phyloP scores from a whole-genome alignment of 768 basidiomycete genomes.

The Russula lepida region DNA sequence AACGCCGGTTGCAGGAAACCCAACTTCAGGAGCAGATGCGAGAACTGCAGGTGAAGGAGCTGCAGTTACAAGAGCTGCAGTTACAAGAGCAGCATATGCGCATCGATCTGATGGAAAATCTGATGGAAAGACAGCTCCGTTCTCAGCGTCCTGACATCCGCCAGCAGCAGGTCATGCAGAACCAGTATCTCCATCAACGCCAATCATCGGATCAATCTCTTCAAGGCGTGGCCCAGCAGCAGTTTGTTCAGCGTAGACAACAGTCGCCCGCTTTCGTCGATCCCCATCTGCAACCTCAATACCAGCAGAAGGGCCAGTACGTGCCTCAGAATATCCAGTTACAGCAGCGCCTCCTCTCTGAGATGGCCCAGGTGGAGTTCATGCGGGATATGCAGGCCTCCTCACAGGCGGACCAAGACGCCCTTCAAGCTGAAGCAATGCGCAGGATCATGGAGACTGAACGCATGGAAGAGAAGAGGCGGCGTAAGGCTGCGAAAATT shows the following conservation, averaged over 20 bases:
- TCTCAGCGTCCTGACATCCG: constrained; percentile 21
- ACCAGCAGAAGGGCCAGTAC: constrained; percentile 48
- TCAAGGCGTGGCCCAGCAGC: constrained; percentile 40
- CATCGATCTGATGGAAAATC: constrained; percentile 19
- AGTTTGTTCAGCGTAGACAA: constrained; percentile 40
- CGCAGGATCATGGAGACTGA: constrained; percentile 89
- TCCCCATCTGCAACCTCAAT: constrained; percentile 28
- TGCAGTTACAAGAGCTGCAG: constrained; percentile 27
- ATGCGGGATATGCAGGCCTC: constrained; percentile 55
- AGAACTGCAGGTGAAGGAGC: constrained; percentile 26
- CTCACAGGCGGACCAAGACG: constrained; percentile 56
- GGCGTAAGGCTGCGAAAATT: constrained; percentile 77
- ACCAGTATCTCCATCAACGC: constrained; percentile 32
- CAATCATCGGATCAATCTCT: constrained; percentile 38
- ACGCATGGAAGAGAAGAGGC: constrained; percentile 75
- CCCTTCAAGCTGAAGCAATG: constrained; percentile 69
- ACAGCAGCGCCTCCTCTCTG: constrained; percentile 69
- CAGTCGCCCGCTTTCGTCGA: constrained; percentile 25
- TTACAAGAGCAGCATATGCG: constrained; percentile 22
- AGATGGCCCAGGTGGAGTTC: constrained; percentile 65
- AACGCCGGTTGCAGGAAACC: constrained; percentile 54
- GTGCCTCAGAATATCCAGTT: constrained; percentile 58
- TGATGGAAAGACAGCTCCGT: constrained; percentile 19
- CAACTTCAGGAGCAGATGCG: constrained; percentile 51
- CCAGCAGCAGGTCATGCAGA: constrained; percentile 23